Evolutionary conservation across 306 rosid genomes (phyloP).

Genomic region (Vicia faba): DNA sequence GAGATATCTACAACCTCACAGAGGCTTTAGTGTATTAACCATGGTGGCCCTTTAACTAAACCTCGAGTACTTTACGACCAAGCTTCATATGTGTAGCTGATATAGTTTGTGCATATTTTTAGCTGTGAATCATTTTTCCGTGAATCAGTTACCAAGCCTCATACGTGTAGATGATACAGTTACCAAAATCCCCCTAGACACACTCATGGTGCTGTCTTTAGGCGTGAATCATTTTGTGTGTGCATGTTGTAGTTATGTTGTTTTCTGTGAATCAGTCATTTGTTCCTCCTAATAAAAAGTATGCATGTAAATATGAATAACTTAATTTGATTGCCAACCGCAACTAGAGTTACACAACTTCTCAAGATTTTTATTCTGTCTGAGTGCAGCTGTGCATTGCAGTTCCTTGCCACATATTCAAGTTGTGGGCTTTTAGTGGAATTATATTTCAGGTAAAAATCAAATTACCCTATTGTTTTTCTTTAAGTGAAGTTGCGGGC

Average conservation of each 20-base stretch:
- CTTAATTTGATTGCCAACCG: slow-evolving; percentile 20
- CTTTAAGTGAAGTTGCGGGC: slow-evolving; percentile 68
- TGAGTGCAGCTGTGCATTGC: slow-evolving; percentile 87
- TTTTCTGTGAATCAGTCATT: neutral
- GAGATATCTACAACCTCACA: neutral
- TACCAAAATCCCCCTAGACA: neutral
- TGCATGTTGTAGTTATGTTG: neutral
- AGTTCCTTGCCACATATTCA: slow-evolving; percentile 95
- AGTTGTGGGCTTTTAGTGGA: slow-evolving; percentile 89
- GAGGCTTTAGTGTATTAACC: neutral
- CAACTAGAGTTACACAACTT: slow-evolving; percentile 10
- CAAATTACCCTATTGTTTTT: slow-evolving; percentile 2
- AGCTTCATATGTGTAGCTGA: neutral
- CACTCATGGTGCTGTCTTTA: neutral
- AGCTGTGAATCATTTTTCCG: too few relatives aligned
- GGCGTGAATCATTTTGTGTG: slow-evolving; percentile 1
- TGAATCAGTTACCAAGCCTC: too few relatives aligned
- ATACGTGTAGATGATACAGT: slow-evolving; percentile 12
- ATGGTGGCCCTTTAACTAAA: slow-evolving; percentile 1
- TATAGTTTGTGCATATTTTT: too few relatives aligned
- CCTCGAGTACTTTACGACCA: neutral
- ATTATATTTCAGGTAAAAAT: slow-evolving; percentile 83
- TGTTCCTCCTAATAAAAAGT: slow-evolving; percentile 27
- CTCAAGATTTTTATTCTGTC: slow-evolving; percentile 31
- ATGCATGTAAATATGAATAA: slow-evolving; percentile 11